Percentiles rank a stretch among this genome's conserved stretches.
Conservation (phyloP, 768 basidiomycete genomes). For the Serendipita sp. region DNA sequence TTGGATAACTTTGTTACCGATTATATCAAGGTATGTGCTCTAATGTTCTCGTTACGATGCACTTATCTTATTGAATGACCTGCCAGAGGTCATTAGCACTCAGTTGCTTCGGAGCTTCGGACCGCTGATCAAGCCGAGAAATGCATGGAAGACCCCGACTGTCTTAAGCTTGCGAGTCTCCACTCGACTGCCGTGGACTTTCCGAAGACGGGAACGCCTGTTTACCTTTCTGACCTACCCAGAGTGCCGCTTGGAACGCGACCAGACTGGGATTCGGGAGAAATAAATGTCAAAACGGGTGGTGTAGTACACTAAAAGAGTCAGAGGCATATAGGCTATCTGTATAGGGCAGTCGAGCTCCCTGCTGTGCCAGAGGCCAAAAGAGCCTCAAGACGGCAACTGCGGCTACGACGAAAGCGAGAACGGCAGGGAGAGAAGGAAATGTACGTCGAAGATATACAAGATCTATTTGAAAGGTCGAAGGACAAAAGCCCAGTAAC, state of each 20-base stretch:
- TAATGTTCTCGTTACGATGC: no score
- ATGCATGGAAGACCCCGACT: not conserved
- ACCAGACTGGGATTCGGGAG: conserved; percentile 56
- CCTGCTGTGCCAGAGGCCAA: conserved; percentile 20
- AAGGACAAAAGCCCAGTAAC: not conserved
- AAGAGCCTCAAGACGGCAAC: conserved; percentile 13
- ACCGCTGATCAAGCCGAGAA: conserved; percentile 11
- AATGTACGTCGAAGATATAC: not conserved
- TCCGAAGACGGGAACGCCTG: conserved; percentile 39
- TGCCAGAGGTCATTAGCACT: conserved; percentile 10
- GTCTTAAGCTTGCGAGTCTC: conserved; percentile 28
- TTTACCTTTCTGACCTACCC: conserved; percentile 29
- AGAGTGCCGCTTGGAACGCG: conserved; percentile 20
- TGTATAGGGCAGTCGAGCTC: conserved; percentile 46
- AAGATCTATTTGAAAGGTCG: not conserved
- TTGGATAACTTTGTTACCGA: conserved; percentile 55
- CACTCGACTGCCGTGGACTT: conserved; percentile 49
- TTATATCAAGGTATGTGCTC: conserved; percentile 29
- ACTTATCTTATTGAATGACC: conserved; percentile 3
- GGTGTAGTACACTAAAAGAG: conserved; percentile 32
- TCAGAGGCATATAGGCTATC: conserved; percentile 36
- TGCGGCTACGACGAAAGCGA: conserved; percentile 9
- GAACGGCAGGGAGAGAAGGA: conserved; percentile 3
- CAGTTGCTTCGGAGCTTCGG: conserved; percentile 11
- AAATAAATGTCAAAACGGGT: conserved; percentile 19